Evolutionary conservation across 495 filamentous ascomycete genomes (phyloP).

Genomic region (Mytilinidion resinicola): DNA sequence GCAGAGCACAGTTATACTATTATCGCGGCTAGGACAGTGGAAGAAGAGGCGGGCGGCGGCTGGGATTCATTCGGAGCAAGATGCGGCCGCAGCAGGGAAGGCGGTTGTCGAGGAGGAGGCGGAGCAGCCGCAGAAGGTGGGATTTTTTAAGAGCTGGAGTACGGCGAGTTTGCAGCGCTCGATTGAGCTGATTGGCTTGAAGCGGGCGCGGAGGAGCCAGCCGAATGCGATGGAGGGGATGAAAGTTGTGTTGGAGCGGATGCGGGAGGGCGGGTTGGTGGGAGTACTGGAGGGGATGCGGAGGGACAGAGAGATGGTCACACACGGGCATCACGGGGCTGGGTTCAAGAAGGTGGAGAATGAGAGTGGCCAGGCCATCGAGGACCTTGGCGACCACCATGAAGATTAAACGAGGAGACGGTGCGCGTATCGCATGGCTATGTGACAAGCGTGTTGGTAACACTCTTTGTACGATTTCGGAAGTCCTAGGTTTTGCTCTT

Average conservation of each 20-base stretch:
- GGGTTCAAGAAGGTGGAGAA: background rate
- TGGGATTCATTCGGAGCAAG: conserved; percentile 38
- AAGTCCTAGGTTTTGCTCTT: background rate
- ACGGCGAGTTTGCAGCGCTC: conserved; percentile 76
- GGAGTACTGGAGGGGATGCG: conserved; percentile 81
- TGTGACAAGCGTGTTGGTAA: no score
- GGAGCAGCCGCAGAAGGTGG: conserved; percentile 46
- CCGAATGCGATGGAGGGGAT: conserved; percentile 89
- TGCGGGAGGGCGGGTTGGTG: conserved; percentile 76
- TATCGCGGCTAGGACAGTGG: conserved; percentile 69
- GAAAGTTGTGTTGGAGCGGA: conserved; percentile 82
- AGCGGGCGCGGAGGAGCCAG: conserved; percentile 74
- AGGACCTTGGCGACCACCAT: conserved; percentile 5
- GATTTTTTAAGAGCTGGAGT: conserved; percentile 67
- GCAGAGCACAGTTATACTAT: conserved; percentile 75
- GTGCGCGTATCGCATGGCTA: no score
- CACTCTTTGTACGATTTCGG: no score
- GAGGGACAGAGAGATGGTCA: conserved; percentile 47
- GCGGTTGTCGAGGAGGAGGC: conserved; percentile 36
- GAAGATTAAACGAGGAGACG: background rate
- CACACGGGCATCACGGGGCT: background rate
- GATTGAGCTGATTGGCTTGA: conserved; percentile 83
- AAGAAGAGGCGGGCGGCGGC: conserved; percentile 43
- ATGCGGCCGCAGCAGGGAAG: conserved; percentile 25
- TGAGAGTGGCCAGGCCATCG: background rate